Conservation (phyloP, 257 asterid species). For the Thymus quinquecostatus region DNA sequence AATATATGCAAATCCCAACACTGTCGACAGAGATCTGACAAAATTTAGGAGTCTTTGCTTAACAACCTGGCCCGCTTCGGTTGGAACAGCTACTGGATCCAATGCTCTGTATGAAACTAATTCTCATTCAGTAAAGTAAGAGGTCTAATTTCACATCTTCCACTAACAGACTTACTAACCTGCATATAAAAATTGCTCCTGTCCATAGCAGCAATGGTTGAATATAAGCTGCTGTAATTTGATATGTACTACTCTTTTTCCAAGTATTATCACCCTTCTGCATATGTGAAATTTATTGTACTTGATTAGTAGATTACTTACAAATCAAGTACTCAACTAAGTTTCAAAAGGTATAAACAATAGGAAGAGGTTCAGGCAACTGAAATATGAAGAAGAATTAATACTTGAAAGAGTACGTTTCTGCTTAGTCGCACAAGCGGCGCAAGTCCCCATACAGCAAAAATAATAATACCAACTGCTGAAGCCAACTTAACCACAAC, state of each 20-base stretch:
- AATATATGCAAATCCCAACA: conserved; percentile 87
- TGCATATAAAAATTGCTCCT: conserved; percentile 84
- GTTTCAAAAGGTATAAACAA: conserved; percentile 16
- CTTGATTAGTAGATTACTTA: conserved; percentile 11
- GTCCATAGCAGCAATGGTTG: conserved; percentile 87
- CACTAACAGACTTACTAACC: conserved; percentile 54
- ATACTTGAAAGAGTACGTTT: conserved; percentile 64
- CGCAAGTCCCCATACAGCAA: conserved; percentile 88
- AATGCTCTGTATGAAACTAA: conserved; percentile 63
- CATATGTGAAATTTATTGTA: conserved; percentile 27
- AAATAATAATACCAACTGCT: conserved; percentile 69
- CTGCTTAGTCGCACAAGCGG: conserved; percentile 75
- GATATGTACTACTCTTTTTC: conserved; percentile 80
- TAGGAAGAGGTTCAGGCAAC: conserved; percentile 12
- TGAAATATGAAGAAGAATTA: conserved; percentile 27
- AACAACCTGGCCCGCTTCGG: conserved; percentile 84
- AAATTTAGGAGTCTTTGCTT: conserved; percentile 83
- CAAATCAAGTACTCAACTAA: conserved; percentile 24
- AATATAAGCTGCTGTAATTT: conserved; percentile 69
- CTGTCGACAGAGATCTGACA: conserved; percentile 89
- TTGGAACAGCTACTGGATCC: conserved; percentile 82
- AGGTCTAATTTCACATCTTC: conserved; percentile 9
- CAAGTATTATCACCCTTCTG: conserved; percentile 82
- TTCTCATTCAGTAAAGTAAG: conserved; percentile 33
- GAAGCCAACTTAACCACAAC: conserved; percentile 64